phyloP scores from a whole-genome alignment of 2,329 filamentous ascomycete species.

The Penicillium crustosum region DNA sequence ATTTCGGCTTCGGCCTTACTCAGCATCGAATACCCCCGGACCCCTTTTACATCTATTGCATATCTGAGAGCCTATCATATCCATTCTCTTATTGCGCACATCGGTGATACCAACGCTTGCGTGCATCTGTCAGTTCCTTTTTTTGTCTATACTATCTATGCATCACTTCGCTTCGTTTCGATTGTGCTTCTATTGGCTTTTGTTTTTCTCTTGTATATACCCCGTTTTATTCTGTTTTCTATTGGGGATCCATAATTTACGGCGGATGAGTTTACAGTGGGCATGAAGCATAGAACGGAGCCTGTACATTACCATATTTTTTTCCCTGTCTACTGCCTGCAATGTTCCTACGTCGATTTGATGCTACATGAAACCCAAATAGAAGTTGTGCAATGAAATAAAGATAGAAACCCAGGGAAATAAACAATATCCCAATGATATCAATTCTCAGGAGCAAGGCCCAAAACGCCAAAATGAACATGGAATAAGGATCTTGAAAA shows the following conservation, averaged over 20 bases:
- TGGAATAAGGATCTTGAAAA: background rate
- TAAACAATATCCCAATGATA: background rate
- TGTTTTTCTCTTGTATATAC: constrained; percentile 5
- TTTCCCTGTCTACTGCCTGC: background rate
- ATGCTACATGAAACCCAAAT: background rate
- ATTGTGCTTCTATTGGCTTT: background rate
- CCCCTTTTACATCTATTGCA: constrained; percentile 1
- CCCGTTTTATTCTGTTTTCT: background rate
- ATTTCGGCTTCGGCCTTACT: background rate
- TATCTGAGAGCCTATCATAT: background rate
- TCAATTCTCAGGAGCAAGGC: constrained; percentile 1
- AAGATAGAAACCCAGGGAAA: background rate
- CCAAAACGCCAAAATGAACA: constrained; percentile 3
- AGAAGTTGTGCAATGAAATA: background rate
- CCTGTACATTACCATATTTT: background rate
- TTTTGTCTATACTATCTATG: background rate
- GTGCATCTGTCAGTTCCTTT: background rate
- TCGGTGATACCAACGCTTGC: background rate
- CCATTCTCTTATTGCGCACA: background rate
- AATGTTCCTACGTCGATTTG: background rate
- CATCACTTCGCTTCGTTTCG: background rate
- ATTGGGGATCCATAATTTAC: background rate
- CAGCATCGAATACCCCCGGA: background rate
- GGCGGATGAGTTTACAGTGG: background rate
- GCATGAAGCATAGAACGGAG: background rate